A percentile compares a stretch with the other conserved stretches of the same genome.
Conservation (phyloP, 208 protist species). For the Trypanosoma platydactyli region DNA sequence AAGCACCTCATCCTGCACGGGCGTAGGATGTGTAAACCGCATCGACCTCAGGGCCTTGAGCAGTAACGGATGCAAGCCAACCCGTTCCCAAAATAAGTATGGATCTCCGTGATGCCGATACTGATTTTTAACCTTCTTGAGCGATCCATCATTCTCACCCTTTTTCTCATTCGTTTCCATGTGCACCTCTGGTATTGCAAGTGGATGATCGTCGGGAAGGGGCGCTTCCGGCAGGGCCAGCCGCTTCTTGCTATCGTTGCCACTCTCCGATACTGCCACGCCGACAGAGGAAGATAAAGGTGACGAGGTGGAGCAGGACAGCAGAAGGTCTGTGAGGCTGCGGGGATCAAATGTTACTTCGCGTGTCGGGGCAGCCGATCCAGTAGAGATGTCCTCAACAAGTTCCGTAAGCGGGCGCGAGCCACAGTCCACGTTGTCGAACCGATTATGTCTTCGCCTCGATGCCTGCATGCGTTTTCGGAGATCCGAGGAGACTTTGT, state of each 20-base stretch:
- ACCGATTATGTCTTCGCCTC: slow-evolving; percentile 60
- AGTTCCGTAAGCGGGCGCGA: slow-evolving; percentile 64
- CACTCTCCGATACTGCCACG: background rate
- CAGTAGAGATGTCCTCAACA: slow-evolving; percentile 59
- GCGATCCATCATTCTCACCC: slow-evolving; percentile 27
- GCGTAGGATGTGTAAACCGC: slow-evolving; percentile 84
- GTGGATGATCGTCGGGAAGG: slow-evolving; percentile 44
- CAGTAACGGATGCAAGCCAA: slow-evolving; percentile 67
- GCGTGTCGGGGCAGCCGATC: slow-evolving; percentile 55
- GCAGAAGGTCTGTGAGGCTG: slow-evolving; percentile 71
- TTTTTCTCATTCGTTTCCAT: background rate
- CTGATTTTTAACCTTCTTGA: slow-evolving; percentile 59
- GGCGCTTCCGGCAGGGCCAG: slow-evolving; percentile 38
- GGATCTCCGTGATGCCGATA: slow-evolving; percentile 74
- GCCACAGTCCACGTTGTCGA: slow-evolving; percentile 56
- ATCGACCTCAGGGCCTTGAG: slow-evolving; percentile 63
- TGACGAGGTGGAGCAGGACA: slow-evolving; percentile 16
- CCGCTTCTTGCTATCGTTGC: background rate
- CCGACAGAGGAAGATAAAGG: background rate
- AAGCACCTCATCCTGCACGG: slow-evolving; percentile 85
- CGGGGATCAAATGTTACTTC: slow-evolving; percentile 67
- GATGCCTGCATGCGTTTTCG: slow-evolving; percentile 64
- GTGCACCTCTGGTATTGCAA: slow-evolving; percentile 43
- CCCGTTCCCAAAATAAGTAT: slow-evolving; percentile 83
- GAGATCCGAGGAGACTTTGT: slow-evolving; percentile 49